These are phyloP conservation scores for Mimosa bimucronata DNA, from an alignment of 306 rosid genomes.

Conservation along the genomic window DNA sequence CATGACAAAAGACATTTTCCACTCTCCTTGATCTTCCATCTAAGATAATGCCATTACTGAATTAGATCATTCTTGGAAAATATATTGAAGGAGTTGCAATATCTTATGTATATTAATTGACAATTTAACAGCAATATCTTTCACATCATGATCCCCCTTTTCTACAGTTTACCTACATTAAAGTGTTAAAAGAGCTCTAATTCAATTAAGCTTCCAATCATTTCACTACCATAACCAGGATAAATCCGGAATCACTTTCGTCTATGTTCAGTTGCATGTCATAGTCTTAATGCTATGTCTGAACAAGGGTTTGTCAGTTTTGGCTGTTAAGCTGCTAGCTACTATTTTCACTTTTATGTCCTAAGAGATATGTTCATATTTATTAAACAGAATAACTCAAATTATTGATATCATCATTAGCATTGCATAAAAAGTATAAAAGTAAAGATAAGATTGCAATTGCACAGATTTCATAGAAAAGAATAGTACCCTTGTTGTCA, in stretches of 20 bases:
- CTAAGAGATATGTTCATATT: constrained; percentile 16
- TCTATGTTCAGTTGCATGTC: not conserved
- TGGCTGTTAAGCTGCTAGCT: constrained; percentile 9
- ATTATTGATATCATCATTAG: constrained; percentile 4
- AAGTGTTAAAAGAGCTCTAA: constrained; percentile 26
- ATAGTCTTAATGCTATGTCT: not conserved
- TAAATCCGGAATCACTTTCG: not conserved
- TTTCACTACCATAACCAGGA: constrained; percentile 9
- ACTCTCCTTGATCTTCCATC: constrained; percentile 68
- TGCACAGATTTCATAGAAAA: constrained; percentile 32
- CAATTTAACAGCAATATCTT: too few relatives aligned
- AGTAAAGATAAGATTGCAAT: constrained; percentile 12
- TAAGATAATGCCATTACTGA: constrained; percentile 41
- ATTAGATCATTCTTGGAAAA: constrained; percentile 31
- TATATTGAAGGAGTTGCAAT: constrained; percentile 9
- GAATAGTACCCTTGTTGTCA: constrained; percentile 47
- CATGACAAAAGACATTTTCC: constrained; percentile 94
- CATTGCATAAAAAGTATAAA: constrained; percentile 16
- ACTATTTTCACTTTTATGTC: constrained; percentile 19
- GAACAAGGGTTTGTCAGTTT: constrained; percentile 18
- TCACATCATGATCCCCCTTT: not conserved
- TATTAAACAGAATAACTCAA: constrained; percentile 16
- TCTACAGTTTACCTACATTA: not conserved
- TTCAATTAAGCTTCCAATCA: constrained; percentile 21
- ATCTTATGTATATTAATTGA: not conserved